Percentiles rank a stretch among this genome's conserved stretches.
These are phyloP conservation scores for Candida silvicultrix DNA, from an alignment of 805 yeast genomes.

Conservation along the genomic window DNA sequence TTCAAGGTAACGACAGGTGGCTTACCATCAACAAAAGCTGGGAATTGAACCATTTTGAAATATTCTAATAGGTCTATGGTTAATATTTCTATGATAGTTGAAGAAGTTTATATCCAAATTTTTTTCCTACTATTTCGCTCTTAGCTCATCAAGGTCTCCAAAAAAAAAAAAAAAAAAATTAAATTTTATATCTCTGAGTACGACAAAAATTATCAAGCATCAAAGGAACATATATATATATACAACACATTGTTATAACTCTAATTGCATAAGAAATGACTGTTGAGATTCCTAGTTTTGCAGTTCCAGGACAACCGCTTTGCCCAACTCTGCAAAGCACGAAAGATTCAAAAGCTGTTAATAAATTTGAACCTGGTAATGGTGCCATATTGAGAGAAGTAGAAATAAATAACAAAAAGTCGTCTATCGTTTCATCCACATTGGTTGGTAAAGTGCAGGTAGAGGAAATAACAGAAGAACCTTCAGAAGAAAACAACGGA, in stretches of 20 bases:
- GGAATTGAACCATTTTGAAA: conserved; percentile 24
- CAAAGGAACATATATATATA: background rate
- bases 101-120: too few species aligned
- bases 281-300: conserved; percentile 37
- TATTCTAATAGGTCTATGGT: too few species aligned
- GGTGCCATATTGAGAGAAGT: conserved; percentile 54
- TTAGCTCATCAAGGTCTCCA: background rate
- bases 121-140: background rate
- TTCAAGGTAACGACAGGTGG: conserved; percentile 41
- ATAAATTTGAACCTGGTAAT: conserved; percentile 51
- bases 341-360: conserved; percentile 25
- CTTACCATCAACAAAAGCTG: conserved; percentile 35
- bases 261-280: conserved; percentile 4
- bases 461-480: conserved; percentile 16
- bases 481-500: conserved; percentile 7
- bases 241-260: background rate
- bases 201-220: background rate
- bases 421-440: conserved; percentile 49
- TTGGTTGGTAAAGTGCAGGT: conserved; percentile 50
- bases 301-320: conserved; percentile 79
- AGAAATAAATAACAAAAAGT: conserved; percentile 29
- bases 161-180: background rate
- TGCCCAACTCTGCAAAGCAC: conserved; percentile 46
- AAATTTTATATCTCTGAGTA: background rate
- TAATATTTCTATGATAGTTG: too few species aligned